These are phyloP conservation scores for Angomonas ambiguus DNA, from an alignment of 208 protist genomes.

Conservation along the genomic window DNA sequence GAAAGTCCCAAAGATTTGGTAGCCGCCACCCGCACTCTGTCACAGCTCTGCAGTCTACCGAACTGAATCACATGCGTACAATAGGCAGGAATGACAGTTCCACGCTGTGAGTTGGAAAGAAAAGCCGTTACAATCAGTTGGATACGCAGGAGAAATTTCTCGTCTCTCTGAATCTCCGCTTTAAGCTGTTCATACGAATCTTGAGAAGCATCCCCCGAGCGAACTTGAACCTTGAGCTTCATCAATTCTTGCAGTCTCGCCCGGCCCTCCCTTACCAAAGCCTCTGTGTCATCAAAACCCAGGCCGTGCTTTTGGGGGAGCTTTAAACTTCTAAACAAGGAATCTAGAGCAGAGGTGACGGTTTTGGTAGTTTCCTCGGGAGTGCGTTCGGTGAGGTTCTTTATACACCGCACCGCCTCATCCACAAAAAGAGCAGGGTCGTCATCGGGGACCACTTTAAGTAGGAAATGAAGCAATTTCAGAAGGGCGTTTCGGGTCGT, in stretches of 20 bases:
- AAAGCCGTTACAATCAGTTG: slow-evolving; percentile 84
- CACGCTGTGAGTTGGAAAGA: slow-evolving; percentile 75
- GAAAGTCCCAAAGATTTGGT: slow-evolving; percentile 76
- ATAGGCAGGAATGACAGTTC: slow-evolving; percentile 66
- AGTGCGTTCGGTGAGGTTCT: slow-evolving; percentile 61
- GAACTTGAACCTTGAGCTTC: slow-evolving; percentile 46
- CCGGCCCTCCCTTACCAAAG: slow-evolving; percentile 75
- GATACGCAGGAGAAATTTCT: slow-evolving; percentile 89
- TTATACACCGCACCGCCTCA: slow-evolving; percentile 64
- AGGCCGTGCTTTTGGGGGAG: slow-evolving; percentile 71
- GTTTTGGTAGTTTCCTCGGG: slow-evolving; percentile 77
- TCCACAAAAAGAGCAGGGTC: slow-evolving; percentile 86
- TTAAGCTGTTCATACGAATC: slow-evolving; percentile 60
- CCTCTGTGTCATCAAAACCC: slow-evolving; percentile 87
- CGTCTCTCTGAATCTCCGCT: slow-evolving; percentile 81
- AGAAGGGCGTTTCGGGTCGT: slow-evolving; percentile 73
- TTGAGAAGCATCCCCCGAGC: slow-evolving; percentile 36
- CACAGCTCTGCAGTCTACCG: slow-evolving; percentile 71
- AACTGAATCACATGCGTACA: slow-evolving; percentile 87
- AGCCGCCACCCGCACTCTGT: slow-evolving; percentile 64
- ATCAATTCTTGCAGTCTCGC: slow-evolving; percentile 81
- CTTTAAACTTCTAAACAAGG: slow-evolving; percentile 75
- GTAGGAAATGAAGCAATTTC: slow-evolving; percentile 68
- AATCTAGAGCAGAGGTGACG: slow-evolving; percentile 74
- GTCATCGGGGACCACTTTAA: slow-evolving; percentile 86